Evolutionary conservation across 2,329 filamentous ascomycete genomes (phyloP), one percentile per base, ranked within the genome.

Genomic region (Phaeosphaeriaceae sp.): DNA sequence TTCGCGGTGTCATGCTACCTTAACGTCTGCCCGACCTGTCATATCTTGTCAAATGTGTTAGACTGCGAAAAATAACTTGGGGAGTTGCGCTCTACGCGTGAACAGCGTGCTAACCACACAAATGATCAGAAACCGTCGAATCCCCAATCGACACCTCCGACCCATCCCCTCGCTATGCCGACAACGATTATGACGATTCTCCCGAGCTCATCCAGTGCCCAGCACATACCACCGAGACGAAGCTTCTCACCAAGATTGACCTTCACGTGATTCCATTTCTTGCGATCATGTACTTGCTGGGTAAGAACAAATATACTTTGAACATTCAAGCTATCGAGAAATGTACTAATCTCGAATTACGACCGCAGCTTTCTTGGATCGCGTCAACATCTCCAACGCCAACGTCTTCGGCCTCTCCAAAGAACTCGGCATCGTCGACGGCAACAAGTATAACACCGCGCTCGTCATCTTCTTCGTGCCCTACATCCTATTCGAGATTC

Each of bases 391-490:
- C 51, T 75, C 80, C 32, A 86, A 86, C 60, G 84, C 84, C 5
- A 83, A 84, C 58, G 79, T 84, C 22, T 82, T 83, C 55, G 81
- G 83, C 13, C 73, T 86, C 11, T 79, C 79, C 0, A 70, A 73
- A 24, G 82, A 85, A 22, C 74, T 85, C 4, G 58, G 78, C 5
- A 76, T 86, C 0, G 61, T 65, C 4, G 73, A 75, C 9, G 74
- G 75, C 42, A 77, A 82, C 60, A 72, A 82, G 56, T 84, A 82
- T 69, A 86, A 85, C 59, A 79, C 72, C 2, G 83, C 83, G 0
- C 72, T 86, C 6, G 82, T 85, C 60, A 83, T 85, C 61, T 85
- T 86, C 75, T 85, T 85, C 70, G 81, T 85, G 7, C 80, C 81
- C 0, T 84, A 85, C 55, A 76, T 85, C n/a, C 70, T 85, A 1